Percentiles rank a stretch among this genome's conserved stretches.
Evolutionary conservation across 768 basidiomycete species (phyloP).

Genomic region (Suillus weaverae): DNA sequence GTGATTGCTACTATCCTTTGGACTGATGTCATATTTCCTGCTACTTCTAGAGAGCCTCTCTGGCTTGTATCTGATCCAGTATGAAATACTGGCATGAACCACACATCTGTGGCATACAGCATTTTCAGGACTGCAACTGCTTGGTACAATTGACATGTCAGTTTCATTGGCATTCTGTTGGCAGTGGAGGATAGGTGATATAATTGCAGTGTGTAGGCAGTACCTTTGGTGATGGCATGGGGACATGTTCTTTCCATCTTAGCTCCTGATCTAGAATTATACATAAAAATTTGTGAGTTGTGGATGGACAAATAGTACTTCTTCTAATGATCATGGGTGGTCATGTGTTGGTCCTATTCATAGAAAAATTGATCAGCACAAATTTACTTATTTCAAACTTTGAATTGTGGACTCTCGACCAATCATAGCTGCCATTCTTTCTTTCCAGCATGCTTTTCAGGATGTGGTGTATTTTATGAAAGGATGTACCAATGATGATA

Average conservation of each 20-base stretch:
- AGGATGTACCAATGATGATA: constrained; percentile 13
- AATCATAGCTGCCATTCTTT: constrained; percentile 8
- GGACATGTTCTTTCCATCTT: not conserved
- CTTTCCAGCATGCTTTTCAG: constrained; percentile 12
- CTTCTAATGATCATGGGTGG: not conserved
- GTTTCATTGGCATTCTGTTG: too few species aligned
- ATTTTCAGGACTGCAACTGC: constrained; percentile 1
- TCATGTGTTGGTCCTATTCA: not conserved
- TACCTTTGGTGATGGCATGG: not conserved
- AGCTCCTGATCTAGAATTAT: not conserved
- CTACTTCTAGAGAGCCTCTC: constrained; percentile 7
- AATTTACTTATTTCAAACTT: constrained; percentile 17
- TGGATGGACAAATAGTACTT: accelerated
- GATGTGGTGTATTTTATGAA: constrained; percentile 17
- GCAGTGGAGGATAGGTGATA: too few species aligned
- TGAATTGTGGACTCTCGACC: constrained; percentile 19
- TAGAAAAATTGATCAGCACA: constrained; percentile 6
- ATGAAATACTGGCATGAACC: constrained; percentile 20
- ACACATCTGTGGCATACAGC: constrained; percentile 14
- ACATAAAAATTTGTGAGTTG: not conserved
- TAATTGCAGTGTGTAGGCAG: not conserved
- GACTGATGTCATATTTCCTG: not conserved
- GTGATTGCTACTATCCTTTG: constrained; percentile 2
- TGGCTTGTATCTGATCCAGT: not conserved
- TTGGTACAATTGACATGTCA: too few species aligned